Percentiles rank a stretch among this genome's conserved stretches.
Evolutionary conservation across 2,329 filamentous ascomycete genomes (phyloP).

Genomic region (Ceratocystis huliohia): DNA sequence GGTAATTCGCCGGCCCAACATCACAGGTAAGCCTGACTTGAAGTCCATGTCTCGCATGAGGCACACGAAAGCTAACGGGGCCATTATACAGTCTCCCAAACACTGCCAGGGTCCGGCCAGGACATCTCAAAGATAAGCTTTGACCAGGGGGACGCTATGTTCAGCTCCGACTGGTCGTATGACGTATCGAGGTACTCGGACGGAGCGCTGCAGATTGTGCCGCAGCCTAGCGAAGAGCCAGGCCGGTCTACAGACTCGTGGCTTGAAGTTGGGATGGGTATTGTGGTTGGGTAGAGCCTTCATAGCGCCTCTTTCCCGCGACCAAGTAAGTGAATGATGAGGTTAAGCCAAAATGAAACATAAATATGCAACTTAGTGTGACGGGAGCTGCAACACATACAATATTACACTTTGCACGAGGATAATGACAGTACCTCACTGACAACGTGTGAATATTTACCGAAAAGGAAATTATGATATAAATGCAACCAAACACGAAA

Average conservation of each 20-base stretch:
- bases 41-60: background rate
- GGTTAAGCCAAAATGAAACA: too few relatives aligned
- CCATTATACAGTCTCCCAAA: constrained; percentile 1
- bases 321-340: too few relatives aligned
- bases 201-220: constrained; percentile 17
- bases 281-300: constrained; percentile 34
- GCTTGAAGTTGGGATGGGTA: constrained; percentile 44
- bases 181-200: constrained; percentile 17
- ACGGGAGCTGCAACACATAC: too few relatives aligned
- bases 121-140: constrained; percentile 28
- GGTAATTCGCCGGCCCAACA: constrained; percentile 20
- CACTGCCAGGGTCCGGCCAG: constrained; percentile 8
- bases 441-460: background rate
- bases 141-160: constrained; percentile 36
- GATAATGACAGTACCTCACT: background rate
- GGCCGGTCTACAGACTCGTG: constrained; percentile 29
- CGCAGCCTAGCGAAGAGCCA: constrained; percentile 2
- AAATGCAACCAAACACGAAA: background rate
- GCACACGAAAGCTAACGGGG: background rate
- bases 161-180: constrained; percentile 28
- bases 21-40: constrained; percentile 14
- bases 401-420: constrained; percentile 27
- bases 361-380: too few relatives aligned
- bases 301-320: too few relatives aligned
- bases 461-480: background rate